Conservation (phyloP, 352 stramenopile species). For the Globisporangium cederbergense region DNA sequence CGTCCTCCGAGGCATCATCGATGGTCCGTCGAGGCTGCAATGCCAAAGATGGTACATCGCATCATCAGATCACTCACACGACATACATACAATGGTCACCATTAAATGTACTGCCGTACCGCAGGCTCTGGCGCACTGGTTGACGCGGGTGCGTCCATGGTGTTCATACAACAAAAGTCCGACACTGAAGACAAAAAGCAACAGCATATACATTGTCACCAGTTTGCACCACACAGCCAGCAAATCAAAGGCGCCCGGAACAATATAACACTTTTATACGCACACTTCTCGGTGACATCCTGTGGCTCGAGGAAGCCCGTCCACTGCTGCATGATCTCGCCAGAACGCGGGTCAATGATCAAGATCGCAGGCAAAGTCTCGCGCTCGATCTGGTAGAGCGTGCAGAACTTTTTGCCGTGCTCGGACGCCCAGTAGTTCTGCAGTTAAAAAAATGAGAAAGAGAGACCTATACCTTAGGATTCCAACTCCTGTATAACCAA, state of each 20-base stretch:
- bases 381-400: slow-evolving; percentile 74
- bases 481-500: no score
- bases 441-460: no score
- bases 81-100: neutral
- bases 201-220: slow-evolving; percentile 3
- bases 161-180: slow-evolving; percentile 62
- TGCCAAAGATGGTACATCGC: no score
- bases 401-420: slow-evolving; percentile 81
- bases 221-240: neutral
- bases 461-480: no score
- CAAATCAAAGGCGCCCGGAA: neutral
- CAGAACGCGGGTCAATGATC: slow-evolving; percentile 77
- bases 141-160: slow-evolving; percentile 24
- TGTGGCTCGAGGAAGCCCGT: slow-evolving; percentile 65
- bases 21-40: slow-evolving; percentile 21
- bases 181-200: slow-evolving; percentile 34
- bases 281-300: slow-evolving; percentile 74
- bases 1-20: slow-evolving; percentile 66
- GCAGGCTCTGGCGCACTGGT: neutral
- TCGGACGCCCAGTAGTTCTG: slow-evolving; percentile 79
- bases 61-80: neutral
- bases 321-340: slow-evolving; percentile 65
- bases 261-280: slow-evolving; percentile 9
- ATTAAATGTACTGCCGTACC: neutral
- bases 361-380: slow-evolving; percentile 63